These are phyloP conservation scores for Rhytidhysteron rufulum DNA, from an alignment of 2,329 filamentous ascomycete species.

Conservation along the genomic window DNA sequence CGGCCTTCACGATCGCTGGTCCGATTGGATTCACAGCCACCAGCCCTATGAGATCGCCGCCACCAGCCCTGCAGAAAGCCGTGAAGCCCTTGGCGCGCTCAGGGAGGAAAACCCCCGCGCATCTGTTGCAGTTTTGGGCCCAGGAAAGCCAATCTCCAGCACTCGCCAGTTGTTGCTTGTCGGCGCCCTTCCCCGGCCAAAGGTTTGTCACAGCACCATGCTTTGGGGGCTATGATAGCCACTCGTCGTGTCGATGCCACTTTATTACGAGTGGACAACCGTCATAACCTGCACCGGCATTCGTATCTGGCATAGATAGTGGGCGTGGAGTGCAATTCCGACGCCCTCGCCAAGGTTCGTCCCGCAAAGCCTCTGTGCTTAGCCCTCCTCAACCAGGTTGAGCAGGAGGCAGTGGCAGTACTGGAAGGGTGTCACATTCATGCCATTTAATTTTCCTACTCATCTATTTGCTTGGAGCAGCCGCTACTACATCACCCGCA, in stretches of 20 bases:
- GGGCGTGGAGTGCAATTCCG: not conserved
- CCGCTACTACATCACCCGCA: no score
- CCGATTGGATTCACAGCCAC: no score
- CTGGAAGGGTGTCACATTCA: not conserved
- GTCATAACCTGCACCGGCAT: not conserved
- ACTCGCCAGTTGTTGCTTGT: not conserved
- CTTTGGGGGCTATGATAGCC: slow-evolving; percentile 2
- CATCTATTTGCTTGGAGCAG: not conserved
- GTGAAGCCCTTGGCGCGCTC: no score
- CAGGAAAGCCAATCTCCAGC: no score
- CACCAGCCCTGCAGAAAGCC: no score
- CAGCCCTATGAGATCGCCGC: no score
- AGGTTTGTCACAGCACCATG: not conserved
- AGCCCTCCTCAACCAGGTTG: not conserved
- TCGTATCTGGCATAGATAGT: not conserved
- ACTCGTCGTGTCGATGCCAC: not conserved
- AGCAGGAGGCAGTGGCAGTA: not conserved
- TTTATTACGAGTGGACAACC: not conserved
- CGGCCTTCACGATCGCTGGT: no score
- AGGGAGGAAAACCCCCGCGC: no score
- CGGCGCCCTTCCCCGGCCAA: not conserved
- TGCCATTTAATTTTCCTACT: not conserved
- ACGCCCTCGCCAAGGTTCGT: not conserved
- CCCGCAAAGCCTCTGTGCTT: not conserved
- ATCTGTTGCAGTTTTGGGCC: no score